Evolutionary conservation across 1,284 basidiomycete species (phyloP).

Genomic region (Salmacisia buchloeana): DNA sequence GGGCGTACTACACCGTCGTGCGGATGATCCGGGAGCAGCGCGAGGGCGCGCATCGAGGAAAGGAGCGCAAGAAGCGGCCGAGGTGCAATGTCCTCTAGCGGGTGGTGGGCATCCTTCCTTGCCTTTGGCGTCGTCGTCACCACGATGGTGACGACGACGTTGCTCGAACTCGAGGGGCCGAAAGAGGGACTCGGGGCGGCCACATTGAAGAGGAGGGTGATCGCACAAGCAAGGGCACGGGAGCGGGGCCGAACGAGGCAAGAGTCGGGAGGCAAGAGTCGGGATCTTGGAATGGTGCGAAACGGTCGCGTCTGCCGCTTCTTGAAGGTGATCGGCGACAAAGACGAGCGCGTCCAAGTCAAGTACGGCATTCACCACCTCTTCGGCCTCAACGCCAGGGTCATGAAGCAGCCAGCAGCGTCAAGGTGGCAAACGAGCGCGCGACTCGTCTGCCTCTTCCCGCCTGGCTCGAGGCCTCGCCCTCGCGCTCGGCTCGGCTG

Average conservation of each 20-base stretch:
- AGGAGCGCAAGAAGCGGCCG: slow-evolving; percentile 45
- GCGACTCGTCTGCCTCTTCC: not conserved
- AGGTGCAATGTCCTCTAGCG: slow-evolving; percentile 45
- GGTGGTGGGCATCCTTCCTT: not conserved
- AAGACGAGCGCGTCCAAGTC: too few relatives aligned
- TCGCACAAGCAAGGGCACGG: too few relatives aligned
- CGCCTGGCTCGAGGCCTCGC: not conserved
- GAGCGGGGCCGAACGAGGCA: too few relatives aligned
- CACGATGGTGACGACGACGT: too few relatives aligned
- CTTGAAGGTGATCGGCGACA: too few relatives aligned
- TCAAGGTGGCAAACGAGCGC: not conserved
- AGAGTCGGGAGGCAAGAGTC: too few relatives aligned
- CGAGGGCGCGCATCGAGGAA: slow-evolving; percentile 28
- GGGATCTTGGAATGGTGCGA: too few relatives aligned
- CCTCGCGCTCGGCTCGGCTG: not conserved
- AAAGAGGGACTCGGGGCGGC: too few relatives aligned
- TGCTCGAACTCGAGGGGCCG: not conserved
- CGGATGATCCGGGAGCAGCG: slow-evolving; percentile 44
- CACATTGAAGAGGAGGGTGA: too few relatives aligned
- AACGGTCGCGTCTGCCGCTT: too few relatives aligned
- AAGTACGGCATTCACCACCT: too few relatives aligned
- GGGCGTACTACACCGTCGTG: slow-evolving; percentile 50
- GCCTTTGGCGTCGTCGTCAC: not conserved
- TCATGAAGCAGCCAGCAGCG: not conserved
- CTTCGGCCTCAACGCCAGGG: not conserved